A percentile compares a stretch with the other conserved stretches of the same genome.
Evolutionary conservation across 2,329 filamentous ascomycete genomes (phyloP).

Genomic region (Colletotrichum higginsianum): DNA sequence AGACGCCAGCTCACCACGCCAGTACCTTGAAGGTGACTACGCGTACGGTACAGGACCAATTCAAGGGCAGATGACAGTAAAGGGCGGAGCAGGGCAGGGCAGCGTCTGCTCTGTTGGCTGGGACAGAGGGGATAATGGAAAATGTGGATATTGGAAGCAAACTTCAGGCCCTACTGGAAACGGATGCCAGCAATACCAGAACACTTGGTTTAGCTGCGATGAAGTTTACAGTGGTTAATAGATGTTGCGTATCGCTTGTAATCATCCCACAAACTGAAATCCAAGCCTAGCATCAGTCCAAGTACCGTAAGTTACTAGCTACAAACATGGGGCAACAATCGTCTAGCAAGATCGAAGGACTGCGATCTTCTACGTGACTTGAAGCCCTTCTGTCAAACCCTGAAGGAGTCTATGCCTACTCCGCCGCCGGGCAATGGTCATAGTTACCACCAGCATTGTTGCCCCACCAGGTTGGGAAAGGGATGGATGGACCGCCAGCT

Average conservation of each 20-base stretch:
- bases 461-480: slow-evolving; percentile 70
- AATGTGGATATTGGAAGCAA: neutral
- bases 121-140: neutral
- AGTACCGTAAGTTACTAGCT: too few species aligned
- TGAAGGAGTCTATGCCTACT: neutral
- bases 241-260: too few species aligned
- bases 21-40: neutral
- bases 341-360: too few species aligned
- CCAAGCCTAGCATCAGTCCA: too few species aligned
- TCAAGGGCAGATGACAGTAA: neutral
- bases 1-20: neutral
- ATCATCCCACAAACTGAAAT: too few species aligned
- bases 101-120: neutral
- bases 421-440: slow-evolving; percentile 59
- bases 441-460: slow-evolving; percentile 65
- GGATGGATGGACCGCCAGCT: slow-evolving; percentile 58
- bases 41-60: neutral
- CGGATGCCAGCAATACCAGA: slow-evolving; percentile 1
- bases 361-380: neutral
- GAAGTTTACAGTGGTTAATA: neutral
- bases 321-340: too few species aligned
- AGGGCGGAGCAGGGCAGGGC: neutral
- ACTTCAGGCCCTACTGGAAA: neutral
- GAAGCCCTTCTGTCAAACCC: too few species aligned
- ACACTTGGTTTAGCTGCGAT: slow-evolving; percentile 4